Evolutionary conservation across 1,284 basidiomycete species (phyloP), one percentile per base, ranked within the genome.

Genomic region (Rhodofomes roseus): DNA sequence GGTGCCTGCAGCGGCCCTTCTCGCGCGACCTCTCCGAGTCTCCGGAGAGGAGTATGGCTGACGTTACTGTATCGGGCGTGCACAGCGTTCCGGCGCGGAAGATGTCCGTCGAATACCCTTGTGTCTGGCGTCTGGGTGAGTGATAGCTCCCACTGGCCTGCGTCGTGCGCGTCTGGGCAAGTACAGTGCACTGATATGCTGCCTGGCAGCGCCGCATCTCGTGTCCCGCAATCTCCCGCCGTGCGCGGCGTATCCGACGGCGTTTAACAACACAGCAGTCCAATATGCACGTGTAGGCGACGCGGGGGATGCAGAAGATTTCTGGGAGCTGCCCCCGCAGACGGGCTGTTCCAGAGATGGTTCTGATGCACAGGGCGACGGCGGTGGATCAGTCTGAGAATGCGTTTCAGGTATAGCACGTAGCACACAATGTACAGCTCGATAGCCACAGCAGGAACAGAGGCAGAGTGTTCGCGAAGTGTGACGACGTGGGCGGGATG

Each of bases 231-330:
- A 76, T 22, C 74, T 90, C 54, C 84, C 84, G 62, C 63, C 70
- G 44, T 83, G 81, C 37, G 63, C 65, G 25, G 61, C 71, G 12
- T 83, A 80, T 74, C 80, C 84, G 25, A 80, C 81, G 34, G 87
- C 87, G n/a, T 90, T 91, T 76, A 89, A 84, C 69, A 87, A 80
- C 69, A 82, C 80, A 39, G 78, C 85, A 23, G 74, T 86, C 0
- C 88, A 89, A 69, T 82, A 76, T 69, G 70, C 79, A 60, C 66
- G 65, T 46, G 27, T 75, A 51, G 68, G 66, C 6, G 60, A 57
- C 8, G 66, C 66, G 36, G 63, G 56, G 20, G n/a, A n/a, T n/a
- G n/a, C n/a, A n/a, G 58, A 62, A 55, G 55, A 62, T 8, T 74
- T 75, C 67, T 77, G 74, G 74, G 60, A 69, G 22, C 59, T 71